Evolutionary conservation across 2,329 filamentous ascomycete genomes (phyloP).

Genomic region (Ceratocystis eucalypticola): DNA sequence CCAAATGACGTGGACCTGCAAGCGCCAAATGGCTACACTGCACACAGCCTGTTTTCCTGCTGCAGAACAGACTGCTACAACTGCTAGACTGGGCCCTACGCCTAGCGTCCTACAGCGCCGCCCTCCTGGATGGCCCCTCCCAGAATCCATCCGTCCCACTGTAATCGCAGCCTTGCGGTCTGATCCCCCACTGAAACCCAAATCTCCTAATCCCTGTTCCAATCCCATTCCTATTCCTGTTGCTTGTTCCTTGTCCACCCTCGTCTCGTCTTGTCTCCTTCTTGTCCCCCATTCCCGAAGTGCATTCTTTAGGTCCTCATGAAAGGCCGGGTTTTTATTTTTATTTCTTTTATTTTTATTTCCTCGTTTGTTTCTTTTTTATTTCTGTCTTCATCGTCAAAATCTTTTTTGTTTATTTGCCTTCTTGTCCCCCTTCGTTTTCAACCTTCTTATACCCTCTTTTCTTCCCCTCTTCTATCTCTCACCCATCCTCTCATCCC

Average conservation of each 20-base stretch:
- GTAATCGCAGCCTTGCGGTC: not conserved
- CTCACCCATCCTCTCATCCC: not conserved
- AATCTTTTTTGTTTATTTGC: not conserved
- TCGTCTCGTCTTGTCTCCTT: too few relatives aligned
- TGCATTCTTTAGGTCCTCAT: not conserved
- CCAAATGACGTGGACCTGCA: too few relatives aligned
- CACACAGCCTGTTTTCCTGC: too few relatives aligned
- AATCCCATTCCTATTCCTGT: constrained; percentile 7
- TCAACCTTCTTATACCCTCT: not conserved
- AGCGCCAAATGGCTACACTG: too few relatives aligned
- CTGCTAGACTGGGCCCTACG: too few relatives aligned
- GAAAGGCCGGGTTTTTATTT: not conserved
- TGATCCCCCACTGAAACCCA: constrained; percentile 4
- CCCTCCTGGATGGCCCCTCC: not conserved
- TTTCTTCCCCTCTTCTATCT: not conserved
- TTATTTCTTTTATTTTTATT: not conserved
- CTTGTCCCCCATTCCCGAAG: not conserved
- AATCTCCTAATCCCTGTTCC: not conserved
- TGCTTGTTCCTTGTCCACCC: not conserved
- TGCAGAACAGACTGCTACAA: too few relatives aligned
- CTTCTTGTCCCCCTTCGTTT: not conserved
- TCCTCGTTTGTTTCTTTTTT: not conserved
- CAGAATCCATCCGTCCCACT: not conserved
- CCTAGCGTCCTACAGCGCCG: not conserved
- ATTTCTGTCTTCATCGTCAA: not conserved